Conservation (phyloP, 176 grass and related monocot species). For the Avena insularis region DNA sequence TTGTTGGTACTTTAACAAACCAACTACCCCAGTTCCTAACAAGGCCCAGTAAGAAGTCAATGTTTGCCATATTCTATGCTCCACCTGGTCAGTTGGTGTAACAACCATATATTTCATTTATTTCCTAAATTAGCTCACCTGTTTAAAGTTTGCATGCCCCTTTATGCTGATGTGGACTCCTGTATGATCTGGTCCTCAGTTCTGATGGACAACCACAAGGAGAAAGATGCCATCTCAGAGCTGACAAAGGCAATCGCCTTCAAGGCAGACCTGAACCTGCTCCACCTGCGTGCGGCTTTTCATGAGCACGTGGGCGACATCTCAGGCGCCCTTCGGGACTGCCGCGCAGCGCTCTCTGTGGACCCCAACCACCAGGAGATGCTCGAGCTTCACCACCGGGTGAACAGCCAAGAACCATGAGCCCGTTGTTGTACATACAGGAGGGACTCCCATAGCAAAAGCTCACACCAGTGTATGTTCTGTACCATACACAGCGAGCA, state of each 20-base stretch:
- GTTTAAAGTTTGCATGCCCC: neutral
- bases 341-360: slow-evolving; percentile 84
- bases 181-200: slow-evolving; percentile 52
- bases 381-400: slow-evolving; percentile 95
- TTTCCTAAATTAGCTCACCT: slow-evolving; percentile 42
- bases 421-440: slow-evolving; percentile 53
- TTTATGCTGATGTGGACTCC: slow-evolving; percentile 32
- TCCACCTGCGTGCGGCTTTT: slow-evolving; percentile 94
- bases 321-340: slow-evolving; percentile 80
- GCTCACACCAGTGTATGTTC: slow-evolving; percentile 62
- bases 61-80: slow-evolving; percentile 43
- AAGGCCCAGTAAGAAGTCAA: slow-evolving; percentile 46
- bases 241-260: slow-evolving; percentile 87
- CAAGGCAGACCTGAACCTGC: slow-evolving; percentile 93
- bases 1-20: slow-evolving; percentile 52
- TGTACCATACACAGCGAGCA: slow-evolving; percentile 66
- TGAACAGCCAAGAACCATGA: slow-evolving; percentile 98
- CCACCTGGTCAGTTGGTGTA: slow-evolving; percentile 51
- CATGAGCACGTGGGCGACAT: slow-evolving; percentile 85
- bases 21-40: slow-evolving; percentile 48
- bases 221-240: slow-evolving; percentile 94
- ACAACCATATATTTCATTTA: slow-evolving; percentile 43
- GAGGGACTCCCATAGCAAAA: slow-evolving; percentile 45
- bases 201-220: slow-evolving; percentile 98
- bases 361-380: slow-evolving; percentile 99